phyloP scores from a whole-genome alignment of 2,329 filamentous ascomycete genomes.

The Colletotrichum navitas region DNA sequence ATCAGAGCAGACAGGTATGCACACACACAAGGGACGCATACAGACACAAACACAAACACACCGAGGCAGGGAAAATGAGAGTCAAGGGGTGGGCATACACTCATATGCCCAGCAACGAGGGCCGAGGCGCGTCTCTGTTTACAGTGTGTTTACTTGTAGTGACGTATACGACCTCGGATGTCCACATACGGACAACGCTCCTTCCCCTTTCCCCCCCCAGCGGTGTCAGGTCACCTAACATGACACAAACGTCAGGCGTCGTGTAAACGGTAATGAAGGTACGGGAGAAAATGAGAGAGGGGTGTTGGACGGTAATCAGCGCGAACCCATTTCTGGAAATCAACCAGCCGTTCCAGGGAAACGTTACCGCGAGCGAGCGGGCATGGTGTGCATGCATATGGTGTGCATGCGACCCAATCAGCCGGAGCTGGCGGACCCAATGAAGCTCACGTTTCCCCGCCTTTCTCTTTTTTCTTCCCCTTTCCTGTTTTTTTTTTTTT shows the following conservation, averaged over 20 bases:
- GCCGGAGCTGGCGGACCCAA: constrained; percentile 16
- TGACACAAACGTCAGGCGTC: neutral
- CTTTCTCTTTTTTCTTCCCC: neutral
- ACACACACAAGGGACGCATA: neutral
- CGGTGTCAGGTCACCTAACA: neutral
- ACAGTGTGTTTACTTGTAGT: neutral
- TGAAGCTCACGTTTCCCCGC: constrained; percentile 7
- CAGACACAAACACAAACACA: neutral
- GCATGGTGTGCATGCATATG: neutral
- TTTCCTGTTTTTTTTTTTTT: no score
- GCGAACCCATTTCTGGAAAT: constrained; percentile 19
- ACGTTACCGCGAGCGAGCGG: neutral
- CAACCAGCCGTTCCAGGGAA: constrained; percentile 7
- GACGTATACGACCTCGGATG: neutral
- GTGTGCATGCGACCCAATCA: constrained; percentile 30
- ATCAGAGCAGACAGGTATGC: neutral
- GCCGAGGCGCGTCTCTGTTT: neutral
- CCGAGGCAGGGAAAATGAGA: neutral
- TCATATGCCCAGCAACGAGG: neutral
- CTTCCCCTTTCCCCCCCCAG: neutral
- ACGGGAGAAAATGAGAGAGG: neutral
- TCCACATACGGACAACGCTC: neutral
- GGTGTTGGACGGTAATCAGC: constrained; percentile 4
- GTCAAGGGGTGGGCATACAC: neutral
- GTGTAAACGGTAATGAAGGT: neutral